These are phyloP conservation scores for Ganoderma multipileum DNA, from an alignment of 1,284 basidiomycete species.

Conservation along the genomic window DNA sequence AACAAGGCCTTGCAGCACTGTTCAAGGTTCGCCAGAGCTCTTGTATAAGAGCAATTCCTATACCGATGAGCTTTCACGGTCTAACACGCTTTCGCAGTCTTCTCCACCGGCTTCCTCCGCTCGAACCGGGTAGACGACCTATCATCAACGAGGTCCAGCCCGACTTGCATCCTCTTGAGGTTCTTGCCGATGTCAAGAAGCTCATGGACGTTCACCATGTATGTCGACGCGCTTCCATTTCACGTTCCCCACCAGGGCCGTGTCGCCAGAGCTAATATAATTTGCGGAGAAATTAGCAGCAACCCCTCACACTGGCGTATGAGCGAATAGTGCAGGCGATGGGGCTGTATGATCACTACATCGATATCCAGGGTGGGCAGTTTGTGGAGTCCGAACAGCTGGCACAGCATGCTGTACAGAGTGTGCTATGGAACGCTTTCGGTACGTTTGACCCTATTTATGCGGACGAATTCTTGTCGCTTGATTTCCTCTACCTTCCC, in stretches of 20 bases:
- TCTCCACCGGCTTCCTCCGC: constrained; percentile 68
- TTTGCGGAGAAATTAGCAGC: constrained; percentile 53
- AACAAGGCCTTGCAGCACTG: constrained; percentile 77
- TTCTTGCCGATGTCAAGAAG: constrained; percentile 75
- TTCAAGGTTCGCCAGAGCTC: constrained; percentile 58
- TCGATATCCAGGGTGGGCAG: constrained; percentile 58
- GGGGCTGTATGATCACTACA: constrained; percentile 75
- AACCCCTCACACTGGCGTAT: constrained; percentile 74
- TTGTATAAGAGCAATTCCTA: too few species aligned
- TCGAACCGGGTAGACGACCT: constrained; percentile 52
- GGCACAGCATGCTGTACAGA: constrained; percentile 75
- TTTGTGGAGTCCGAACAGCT: constrained; percentile 67
- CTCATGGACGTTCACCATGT: constrained; percentile 64
- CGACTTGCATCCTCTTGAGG: constrained; percentile 75
- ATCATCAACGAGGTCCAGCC: constrained; percentile 78
- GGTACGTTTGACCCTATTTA: constrained; percentile 48
- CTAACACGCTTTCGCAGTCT: constrained; percentile 52
- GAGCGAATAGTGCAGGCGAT: constrained; percentile 70
- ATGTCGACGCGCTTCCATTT: constrained; percentile 23
- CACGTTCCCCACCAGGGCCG: not conserved
- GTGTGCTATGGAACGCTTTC: constrained; percentile 70
- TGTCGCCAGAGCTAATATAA: not conserved
- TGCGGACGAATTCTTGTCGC: not conserved
- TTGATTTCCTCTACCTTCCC: not conserved
- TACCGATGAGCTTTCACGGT: not conserved